These are phyloP conservation scores for Phaeosphaeria sp. DNA, from an alignment of 2,329 filamentous ascomycete species.

Conservation along the genomic window DNA sequence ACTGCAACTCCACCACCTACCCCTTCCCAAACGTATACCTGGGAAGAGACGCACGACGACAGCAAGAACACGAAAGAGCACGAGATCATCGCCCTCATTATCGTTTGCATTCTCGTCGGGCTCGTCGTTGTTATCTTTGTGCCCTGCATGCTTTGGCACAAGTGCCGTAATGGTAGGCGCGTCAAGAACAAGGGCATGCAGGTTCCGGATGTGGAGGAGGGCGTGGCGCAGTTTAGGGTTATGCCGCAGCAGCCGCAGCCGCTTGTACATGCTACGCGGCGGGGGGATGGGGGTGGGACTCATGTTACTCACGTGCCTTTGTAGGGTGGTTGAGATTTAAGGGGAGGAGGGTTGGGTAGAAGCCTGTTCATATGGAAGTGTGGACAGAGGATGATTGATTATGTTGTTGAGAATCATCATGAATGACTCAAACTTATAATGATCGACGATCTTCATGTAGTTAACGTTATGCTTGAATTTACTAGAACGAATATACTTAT, in stretches of 20 bases:
- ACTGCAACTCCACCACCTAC: too few relatives aligned
- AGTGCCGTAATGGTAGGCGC: not conserved
- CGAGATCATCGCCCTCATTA: not conserved
- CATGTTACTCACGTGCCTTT: not conserved
- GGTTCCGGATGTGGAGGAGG: not conserved
- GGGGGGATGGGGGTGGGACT: not conserved
- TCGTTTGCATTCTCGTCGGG: not conserved
- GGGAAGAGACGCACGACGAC: not conserved
- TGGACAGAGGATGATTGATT: not conserved
- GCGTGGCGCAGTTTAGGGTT: not conserved
- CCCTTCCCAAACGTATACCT: not conserved
- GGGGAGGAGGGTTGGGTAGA: not conserved
- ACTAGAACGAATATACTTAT: not conserved
- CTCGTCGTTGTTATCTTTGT: not conserved
- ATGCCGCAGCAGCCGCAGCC: not conserved
- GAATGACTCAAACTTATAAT: too few relatives aligned
- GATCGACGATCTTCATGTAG: too few relatives aligned
- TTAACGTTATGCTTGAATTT: too few relatives aligned
- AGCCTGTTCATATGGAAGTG: not conserved
- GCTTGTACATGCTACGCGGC: not conserved
- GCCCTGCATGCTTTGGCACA: not conserved
- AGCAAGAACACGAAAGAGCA: not conserved
- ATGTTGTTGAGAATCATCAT: too few relatives aligned
- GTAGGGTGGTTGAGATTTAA: too few relatives aligned
- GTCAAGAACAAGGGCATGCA: not conserved